A percentile compares a stretch with the other conserved stretches of the same genome.
Evolutionary conservation across 1,139 yeast genomes (phyloP).

Genomic region (Magnusiomyces starmeri): DNA sequence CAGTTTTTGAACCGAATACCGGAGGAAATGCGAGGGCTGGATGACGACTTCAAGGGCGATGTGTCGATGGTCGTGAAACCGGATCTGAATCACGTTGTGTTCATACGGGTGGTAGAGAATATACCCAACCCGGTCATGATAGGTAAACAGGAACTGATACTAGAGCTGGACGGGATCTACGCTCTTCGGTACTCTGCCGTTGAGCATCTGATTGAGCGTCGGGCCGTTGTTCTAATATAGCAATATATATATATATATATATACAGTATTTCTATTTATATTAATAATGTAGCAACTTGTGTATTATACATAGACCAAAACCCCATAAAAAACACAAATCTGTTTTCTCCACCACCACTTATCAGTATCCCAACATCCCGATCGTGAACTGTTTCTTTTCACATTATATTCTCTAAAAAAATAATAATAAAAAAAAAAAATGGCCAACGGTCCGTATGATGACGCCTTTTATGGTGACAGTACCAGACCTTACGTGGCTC

Average conservation of each 20-base stretch:
- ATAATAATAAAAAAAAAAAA: neutral
- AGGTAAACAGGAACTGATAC: slow-evolving; percentile 51
- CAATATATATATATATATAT: too few species aligned
- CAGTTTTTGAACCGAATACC: slow-evolving; percentile 68
- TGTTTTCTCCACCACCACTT: too few species aligned
- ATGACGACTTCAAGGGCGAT: slow-evolving; percentile 71
- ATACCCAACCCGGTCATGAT: slow-evolving; percentile 34
- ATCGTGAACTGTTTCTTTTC: too few species aligned
- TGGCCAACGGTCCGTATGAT: neutral
- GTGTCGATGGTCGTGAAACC: slow-evolving; percentile 76
- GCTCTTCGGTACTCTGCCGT: slow-evolving; percentile 63
- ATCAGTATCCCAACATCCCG: too few species aligned
- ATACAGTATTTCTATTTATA: too few species aligned
- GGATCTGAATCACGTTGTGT: slow-evolving; percentile 67
- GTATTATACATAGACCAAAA: too few species aligned
- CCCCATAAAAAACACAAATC: too few species aligned
- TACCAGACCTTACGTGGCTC: neutral
- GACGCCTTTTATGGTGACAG: neutral
- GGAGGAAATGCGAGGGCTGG: slow-evolving; percentile 56
- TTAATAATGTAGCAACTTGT: neutral
- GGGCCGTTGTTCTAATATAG: slow-evolving; percentile 27
- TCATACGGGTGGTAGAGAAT: slow-evolving; percentile 49
- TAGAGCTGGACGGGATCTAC: slow-evolving; percentile 62
- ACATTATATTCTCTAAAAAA: neutral
- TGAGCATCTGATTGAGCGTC: slow-evolving; percentile 16